Evolutionary conservation across 1,284 basidiomycete genomes (phyloP).

Genomic region (Prillingera fragicola): DNA sequence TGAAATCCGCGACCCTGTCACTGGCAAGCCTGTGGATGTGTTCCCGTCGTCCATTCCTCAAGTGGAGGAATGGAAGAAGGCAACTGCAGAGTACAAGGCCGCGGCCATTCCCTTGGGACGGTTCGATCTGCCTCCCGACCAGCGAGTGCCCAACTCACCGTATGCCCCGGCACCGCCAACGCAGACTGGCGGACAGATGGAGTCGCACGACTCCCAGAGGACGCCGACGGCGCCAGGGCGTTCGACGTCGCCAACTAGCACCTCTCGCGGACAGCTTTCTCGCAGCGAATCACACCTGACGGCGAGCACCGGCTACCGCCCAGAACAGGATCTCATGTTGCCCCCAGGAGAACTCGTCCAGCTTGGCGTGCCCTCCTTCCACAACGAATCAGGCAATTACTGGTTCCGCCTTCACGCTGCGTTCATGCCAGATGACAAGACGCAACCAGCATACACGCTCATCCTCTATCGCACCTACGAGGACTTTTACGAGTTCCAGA

Average conservation of each 20-base stretch:
- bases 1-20: slow-evolving; percentile 85
- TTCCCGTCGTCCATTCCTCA: slow-evolving; percentile 75
- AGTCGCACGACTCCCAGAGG: slow-evolving; percentile 21
- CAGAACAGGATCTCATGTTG: slow-evolving; percentile 49
- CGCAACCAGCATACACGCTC: slow-evolving; percentile 66
- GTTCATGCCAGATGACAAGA: slow-evolving; percentile 70
- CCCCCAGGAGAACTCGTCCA: slow-evolving; percentile 77
- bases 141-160: slow-evolving; percentile 39
- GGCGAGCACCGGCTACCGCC: slow-evolving; percentile 22
- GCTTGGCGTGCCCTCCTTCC: slow-evolving; percentile 92
- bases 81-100: slow-evolving; percentile 91
- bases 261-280: not conserved
- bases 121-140: slow-evolving; percentile 60
- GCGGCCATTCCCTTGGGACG: slow-evolving; percentile 91
- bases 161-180: slow-evolving; percentile 24
- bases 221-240: slow-evolving; percentile 13
- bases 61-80: slow-evolving; percentile 97
- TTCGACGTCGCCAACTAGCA: slow-evolving; percentile 1
- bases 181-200: slow-evolving; percentile 1
- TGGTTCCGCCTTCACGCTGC: slow-evolving; percentile 93
- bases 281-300: too few species aligned
- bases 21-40: slow-evolving; percentile 65
- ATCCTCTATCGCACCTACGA: slow-evolving; percentile 93
- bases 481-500: slow-evolving; percentile 98
- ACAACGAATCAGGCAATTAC: slow-evolving; percentile 90